Conservation (phyloP, 2,329 filamentous ascomycete genomes). For the Seiridium cupressi region DNA sequence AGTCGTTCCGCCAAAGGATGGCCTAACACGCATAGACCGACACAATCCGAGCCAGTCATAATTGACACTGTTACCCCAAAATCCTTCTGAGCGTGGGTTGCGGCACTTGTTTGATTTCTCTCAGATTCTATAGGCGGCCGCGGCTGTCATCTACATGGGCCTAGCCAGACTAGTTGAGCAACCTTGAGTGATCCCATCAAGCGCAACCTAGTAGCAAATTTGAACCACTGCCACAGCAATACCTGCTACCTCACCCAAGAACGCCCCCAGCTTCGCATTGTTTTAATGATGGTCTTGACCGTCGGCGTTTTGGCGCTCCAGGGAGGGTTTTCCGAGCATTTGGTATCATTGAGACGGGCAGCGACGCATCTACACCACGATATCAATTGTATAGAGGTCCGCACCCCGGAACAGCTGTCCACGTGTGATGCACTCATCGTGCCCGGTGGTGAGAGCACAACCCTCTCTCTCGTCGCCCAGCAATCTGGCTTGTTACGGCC, state of each 20-base stretch:
- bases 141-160: neutral
- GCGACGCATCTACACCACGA: slow-evolving; percentile 42
- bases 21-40: neutral
- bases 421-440: slow-evolving; percentile 82
- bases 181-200: neutral
- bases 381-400: slow-evolving; percentile 74
- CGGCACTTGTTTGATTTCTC: neutral
- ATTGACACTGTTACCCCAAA: neutral
- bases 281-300: slow-evolving; percentile 34
- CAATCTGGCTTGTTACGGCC: slow-evolving; percentile 81
- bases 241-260: neutral
- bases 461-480: slow-evolving; percentile 84
- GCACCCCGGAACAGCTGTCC: slow-evolving; percentile 69
- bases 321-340: slow-evolving; percentile 88
- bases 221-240: neutral
- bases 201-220: no score
- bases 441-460: slow-evolving; percentile 92
- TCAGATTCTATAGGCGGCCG: neutral
- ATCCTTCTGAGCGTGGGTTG: neutral
- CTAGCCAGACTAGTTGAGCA: neutral
- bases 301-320: slow-evolving; percentile 74
- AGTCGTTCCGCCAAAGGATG: neutral
- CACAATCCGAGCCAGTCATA: slow-evolving; percentile 2
- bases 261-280: neutral
- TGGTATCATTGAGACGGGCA: slow-evolving; percentile 71